These are phyloP conservation scores for Podaxis pistillaris DNA, from an alignment of 768 basidiomycete genomes.

Conservation along the genomic window DNA sequence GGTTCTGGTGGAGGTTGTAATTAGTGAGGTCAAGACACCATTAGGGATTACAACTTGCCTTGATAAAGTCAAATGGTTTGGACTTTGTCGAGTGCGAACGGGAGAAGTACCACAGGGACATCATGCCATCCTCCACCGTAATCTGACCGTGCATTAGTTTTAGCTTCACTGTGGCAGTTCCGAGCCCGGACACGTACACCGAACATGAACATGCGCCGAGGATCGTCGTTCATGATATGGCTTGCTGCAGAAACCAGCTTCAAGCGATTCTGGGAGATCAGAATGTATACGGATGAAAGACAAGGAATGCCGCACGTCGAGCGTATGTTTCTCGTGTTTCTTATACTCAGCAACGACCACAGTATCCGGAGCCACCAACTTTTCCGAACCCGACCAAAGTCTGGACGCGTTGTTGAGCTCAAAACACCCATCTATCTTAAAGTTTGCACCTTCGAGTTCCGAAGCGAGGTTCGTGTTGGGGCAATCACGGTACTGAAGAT, in stretches of 20 bases:
- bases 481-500: neutral
- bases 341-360: neutral
- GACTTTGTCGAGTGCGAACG: slow-evolving; percentile 20
- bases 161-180: neutral
- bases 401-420: neutral
- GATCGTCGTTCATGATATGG: slow-evolving; percentile 27
- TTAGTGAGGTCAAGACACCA: neutral
- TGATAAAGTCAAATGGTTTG: slow-evolving; percentile 13
- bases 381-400: neutral
- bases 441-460: neutral
- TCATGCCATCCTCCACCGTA: slow-evolving; percentile 15
- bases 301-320: neutral
- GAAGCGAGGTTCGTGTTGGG: neutral
- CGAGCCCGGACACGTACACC: slow-evolving; percentile 16
- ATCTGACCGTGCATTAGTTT: slow-evolving; percentile 8
- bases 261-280: slow-evolving; percentile 6
- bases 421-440: neutral
- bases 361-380: neutral
- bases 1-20: slow-evolving; percentile 13
- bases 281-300: too few species aligned
- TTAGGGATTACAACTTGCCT: neutral
- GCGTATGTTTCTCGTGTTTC: neutral
- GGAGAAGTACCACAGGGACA: slow-evolving; percentile 21
- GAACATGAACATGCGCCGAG: slow-evolving; percentile 21
- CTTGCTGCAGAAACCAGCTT: slow-evolving; percentile 8